Base-by-base conservation (phyloP, 805 yeast genomes). In the Zygotorulaspora danielsina region DNA sequence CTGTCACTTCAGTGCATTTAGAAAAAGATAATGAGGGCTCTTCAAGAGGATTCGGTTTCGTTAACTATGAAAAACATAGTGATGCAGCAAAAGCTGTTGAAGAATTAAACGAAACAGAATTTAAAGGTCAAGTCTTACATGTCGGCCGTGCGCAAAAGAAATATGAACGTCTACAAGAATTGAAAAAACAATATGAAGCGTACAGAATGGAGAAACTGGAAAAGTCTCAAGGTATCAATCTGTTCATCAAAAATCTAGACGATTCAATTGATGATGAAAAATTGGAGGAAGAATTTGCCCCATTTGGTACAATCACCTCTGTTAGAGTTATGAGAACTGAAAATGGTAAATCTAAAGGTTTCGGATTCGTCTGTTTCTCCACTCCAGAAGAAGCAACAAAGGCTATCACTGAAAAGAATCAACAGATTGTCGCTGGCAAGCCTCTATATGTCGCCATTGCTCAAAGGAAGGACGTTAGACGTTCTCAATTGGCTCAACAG, bases 61-160 rank as follows among this genome's bases (percentile, higher is more conserved):
- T 93, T 59, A 88, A 93, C 80, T 93, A 64, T 59, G 95, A 80
- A 68, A 64, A 70, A 55, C 98, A 90, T 69, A 88, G 83, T 60
- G 75, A 79, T 54, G 98, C 98, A 53, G 78, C 75, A 56, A 78
- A 79, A 71, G 96, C 97, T 46, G 94, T 90, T 55, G 97, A 86
- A 39, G 93, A 75, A 60, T 79, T 90, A 66, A 85, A 93, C 72
- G 96, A 83, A 65, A 72, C 68, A 55, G 97, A 93, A 64, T 67
- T 82, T 66, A 79, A 78, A 59, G 94, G 93, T 61, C 86, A 85
- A 73, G 78, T 73, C 68, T 71, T 93, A 52, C 93, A 80, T 67
- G 98, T 90, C 61, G 96, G 97, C 61, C 87, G 98, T 72, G 98
- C 98, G 56, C 98, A 93, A 76, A 90, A 88, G 88, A 90, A 88